A percentile compares a stretch with the other conserved stretches of the same genome.
These are phyloP conservation scores for Phytopythium kandeliae DNA, from an alignment of 352 stramenopile species.

Conservation along the genomic window DNA sequence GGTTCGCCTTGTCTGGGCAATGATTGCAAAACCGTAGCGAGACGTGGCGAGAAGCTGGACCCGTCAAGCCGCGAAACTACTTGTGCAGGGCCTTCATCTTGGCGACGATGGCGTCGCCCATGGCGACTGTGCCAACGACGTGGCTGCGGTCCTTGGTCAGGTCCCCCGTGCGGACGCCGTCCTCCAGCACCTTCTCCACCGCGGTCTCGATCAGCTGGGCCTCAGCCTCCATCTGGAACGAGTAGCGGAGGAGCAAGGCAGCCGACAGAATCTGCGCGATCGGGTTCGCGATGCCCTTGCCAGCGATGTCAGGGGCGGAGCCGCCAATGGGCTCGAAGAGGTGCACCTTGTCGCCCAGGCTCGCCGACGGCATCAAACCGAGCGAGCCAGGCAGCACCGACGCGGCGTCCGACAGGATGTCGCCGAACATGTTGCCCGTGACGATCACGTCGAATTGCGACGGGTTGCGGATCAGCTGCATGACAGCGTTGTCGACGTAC, in stretches of 20 bases:
- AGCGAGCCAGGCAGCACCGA: slow-evolving; percentile 97
- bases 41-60: not conserved
- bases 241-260: slow-evolving; percentile 96
- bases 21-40: too few relatives aligned
- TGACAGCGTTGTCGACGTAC: slow-evolving; percentile 98
- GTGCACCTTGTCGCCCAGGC: slow-evolving; percentile 84
- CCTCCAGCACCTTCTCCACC: slow-evolving; percentile 78
- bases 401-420: slow-evolving; percentile 98
- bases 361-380: slow-evolving; percentile 98
- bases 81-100: slow-evolving; percentile 62
- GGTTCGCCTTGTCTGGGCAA: too few relatives aligned
- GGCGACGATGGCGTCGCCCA: slow-evolving; percentile 77
- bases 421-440: slow-evolving; percentile 99
- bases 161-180: slow-evolving; percentile 83
- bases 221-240: slow-evolving; percentile 77
- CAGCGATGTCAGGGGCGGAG: slow-evolving; percentile 97
- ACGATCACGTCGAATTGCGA: slow-evolving; percentile 99
- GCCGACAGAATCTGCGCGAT: slow-evolving; percentile 97
- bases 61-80: slow-evolving; percentile 6
- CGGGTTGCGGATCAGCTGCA: slow-evolving; percentile 97
- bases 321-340: slow-evolving; percentile 99
- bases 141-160: slow-evolving; percentile 53
- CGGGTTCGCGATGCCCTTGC: slow-evolving; percentile 95
- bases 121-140: slow-evolving; percentile 62
- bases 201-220: slow-evolving; percentile 77